Base-by-base conservation (phyloP, 1,139 yeast species). In the Hyphopichia khmerensis region DNA sequence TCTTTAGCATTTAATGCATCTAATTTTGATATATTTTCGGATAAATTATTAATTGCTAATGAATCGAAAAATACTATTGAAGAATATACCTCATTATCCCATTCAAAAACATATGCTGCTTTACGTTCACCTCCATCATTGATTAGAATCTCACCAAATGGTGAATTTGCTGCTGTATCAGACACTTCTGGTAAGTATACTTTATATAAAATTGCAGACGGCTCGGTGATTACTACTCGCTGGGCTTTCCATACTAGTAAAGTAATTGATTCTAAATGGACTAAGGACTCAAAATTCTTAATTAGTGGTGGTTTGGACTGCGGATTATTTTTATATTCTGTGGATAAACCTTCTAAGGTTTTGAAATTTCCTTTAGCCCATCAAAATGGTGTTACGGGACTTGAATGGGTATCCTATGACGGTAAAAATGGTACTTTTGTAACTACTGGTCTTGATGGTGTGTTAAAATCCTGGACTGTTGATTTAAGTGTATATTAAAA, bases 191-290 rank as follows among this genome's bases (percentile, higher is more conserved):
- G 99, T 33, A 93, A 93, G 60, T 87, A 89, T 51, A 67, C 84
- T 13, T 71, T 89, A 26, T 89, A 82, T 64, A 77, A 81, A 47
- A 60, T 79, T 15, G 62, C 65, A 1, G 82, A 81, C 38, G 79
- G 74, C 34, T 56, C 76, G 7, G 71, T 87, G 7, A 79, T 86
- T 37, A 90, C 98, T 1, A 81, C 95, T 0, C 80, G 98, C 59
- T 93, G 99, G 99, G 85, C 96, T 0, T 91, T 87, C 81, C 97
- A 95, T 61, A 86, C 91, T 3, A 84, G 96, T 43, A 82, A 79
- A 45, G 85, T 93, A 46, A 82, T 80, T 43, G 80, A 84, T 32
- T 86, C 95, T 39, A 66, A 80, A 29, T 93, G 98, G 98, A 77
- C 84, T 36, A 63, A 69, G 2, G 90, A 86, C 51, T 86, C 89